Percentiles rank a stretch among this genome's conserved stretches.
Evolutionary conservation across 1,139 yeast genomes (phyloP).

Genomic region (Blastobotrys apis): DNA sequence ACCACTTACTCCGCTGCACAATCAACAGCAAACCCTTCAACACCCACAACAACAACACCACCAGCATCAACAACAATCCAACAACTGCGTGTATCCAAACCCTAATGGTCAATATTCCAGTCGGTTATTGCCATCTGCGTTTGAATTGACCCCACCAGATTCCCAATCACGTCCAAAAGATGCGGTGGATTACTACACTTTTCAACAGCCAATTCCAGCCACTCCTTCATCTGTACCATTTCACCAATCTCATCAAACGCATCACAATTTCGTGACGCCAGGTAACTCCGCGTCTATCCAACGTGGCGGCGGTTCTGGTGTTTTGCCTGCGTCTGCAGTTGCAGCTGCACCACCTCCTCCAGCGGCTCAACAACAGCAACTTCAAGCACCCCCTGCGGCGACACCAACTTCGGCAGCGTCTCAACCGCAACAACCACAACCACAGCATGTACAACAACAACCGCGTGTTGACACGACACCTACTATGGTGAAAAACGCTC

Average conservation of each 20-base stretch:
- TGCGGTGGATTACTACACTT: slow-evolving; percentile 4
- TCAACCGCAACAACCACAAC: slow-evolving; percentile 2
- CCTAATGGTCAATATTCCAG: too few relatives aligned
- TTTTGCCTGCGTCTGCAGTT: background rate
- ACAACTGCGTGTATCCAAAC: too few relatives aligned
- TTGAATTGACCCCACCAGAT: slow-evolving; percentile 31
- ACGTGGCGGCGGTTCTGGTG: too few relatives aligned
- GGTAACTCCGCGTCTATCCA: background rate
- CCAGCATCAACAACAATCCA: slow-evolving; percentile 5
- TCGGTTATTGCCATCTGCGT: slow-evolving; percentile 29
- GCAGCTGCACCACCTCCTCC: background rate
- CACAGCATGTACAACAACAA: background rate
- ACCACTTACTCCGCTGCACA: slow-evolving; percentile 16
- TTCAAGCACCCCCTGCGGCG: background rate
- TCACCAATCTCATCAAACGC: background rate
- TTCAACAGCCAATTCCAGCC: slow-evolving; percentile 9
- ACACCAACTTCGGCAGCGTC: background rate
- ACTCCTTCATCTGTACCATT: background rate
- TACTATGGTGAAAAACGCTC: slow-evolving; percentile 15
- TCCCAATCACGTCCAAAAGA: slow-evolving; percentile 22
- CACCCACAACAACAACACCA: slow-evolving; percentile 13
- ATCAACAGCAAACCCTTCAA: slow-evolving; percentile 2
- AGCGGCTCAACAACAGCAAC: background rate
- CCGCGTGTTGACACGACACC: background rate
- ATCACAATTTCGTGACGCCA: slow-evolving; percentile 4